Conservation (phyloP, 2,329 filamentous ascomycete species). For the Scleromitrula shiraiana region DNA sequence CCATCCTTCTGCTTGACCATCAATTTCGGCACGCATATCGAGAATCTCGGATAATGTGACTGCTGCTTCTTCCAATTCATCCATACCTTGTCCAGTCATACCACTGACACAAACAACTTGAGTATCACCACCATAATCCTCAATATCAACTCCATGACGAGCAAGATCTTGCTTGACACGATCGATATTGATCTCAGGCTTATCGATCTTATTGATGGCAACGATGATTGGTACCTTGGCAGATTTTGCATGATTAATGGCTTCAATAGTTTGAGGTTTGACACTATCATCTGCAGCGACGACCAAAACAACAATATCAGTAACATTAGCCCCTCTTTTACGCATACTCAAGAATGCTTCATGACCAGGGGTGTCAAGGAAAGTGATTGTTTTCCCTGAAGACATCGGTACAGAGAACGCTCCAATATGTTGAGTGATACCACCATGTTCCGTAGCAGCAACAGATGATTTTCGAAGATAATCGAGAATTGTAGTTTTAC, state of each 20-base stretch:
- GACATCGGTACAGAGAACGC: slow-evolving; percentile 89
- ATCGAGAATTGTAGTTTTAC: slow-evolving; percentile 93
- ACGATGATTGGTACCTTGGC: slow-evolving; percentile 94
- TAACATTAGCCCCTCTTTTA: slow-evolving; percentile 88
- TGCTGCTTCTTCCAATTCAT: slow-evolving; percentile 84
- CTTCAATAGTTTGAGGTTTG: slow-evolving; percentile 93
- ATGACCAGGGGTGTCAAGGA: slow-evolving; percentile 93
- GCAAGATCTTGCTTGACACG: slow-evolving; percentile 83
- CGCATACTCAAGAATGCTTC: slow-evolving; percentile 95
- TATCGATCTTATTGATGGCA: slow-evolving; percentile 96
- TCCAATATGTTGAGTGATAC: slow-evolving; percentile 97
- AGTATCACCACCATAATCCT: slow-evolving; percentile 91
- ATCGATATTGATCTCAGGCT: slow-evolving; percentile 70
- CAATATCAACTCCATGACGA: slow-evolving; percentile 76
- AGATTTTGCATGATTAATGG: slow-evolving; percentile 82
- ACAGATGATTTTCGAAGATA: slow-evolving; percentile 89
- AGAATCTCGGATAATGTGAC: slow-evolving; percentile 80
- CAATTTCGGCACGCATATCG: slow-evolving; percentile 73
- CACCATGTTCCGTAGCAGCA: slow-evolving; percentile 84
- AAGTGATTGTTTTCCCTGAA: slow-evolving; percentile 84
- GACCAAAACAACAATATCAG: slow-evolving; percentile 92
- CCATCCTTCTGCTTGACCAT: slow-evolving; percentile 83
- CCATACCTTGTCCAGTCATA: slow-evolving; percentile 88
- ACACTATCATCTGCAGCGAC: slow-evolving; percentile 96
- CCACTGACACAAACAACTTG: slow-evolving; percentile 88